Percentiles rank a stretch among this genome's conserved stretches.
Conservation (phyloP, 116 monocot species). For the Trichopus zeylanicus region DNA sequence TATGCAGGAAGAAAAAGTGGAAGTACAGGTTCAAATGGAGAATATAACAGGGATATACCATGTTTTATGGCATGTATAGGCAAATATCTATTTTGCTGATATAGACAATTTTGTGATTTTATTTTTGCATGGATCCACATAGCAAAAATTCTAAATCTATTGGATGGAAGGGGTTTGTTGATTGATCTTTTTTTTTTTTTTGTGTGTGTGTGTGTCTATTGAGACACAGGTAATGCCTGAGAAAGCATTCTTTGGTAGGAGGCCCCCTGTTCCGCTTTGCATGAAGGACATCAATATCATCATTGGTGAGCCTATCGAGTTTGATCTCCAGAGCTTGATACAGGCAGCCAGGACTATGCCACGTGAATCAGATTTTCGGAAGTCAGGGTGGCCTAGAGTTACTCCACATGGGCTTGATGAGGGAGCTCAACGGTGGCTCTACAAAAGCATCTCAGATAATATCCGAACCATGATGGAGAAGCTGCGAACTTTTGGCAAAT, state of each 20-base stretch:
- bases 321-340: conserved; percentile 59
- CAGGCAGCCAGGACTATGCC: conserved; percentile 31
- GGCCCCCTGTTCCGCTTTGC: conserved; percentile 66
- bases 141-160: not conserved
- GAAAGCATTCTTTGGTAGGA: conserved; percentile 58
- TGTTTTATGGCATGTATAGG: not conserved
- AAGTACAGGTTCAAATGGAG: no score
- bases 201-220: no score
- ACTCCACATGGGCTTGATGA: conserved; percentile 46
- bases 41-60: no score
- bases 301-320: conserved; percentile 73
- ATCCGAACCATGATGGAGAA: conserved; percentile 67
- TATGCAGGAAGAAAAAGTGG: no score
- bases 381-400: conserved; percentile 48
- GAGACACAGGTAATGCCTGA: conserved; percentile 87
- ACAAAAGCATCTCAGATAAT: conserved; percentile 57
- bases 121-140: not conserved
- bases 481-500: conserved; percentile 24
- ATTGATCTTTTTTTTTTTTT: not conserved
- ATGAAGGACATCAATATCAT: conserved; percentile 63
- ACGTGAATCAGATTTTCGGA: conserved; percentile 9
- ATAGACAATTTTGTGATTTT: not conserved
- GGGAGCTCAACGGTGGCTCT: conserved; percentile 84
- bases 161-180: not conserved
- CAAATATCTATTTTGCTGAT: not conserved